phyloP scores from a whole-genome alignment of 768 basidiomycete species.

The Mycena crocata region DNA sequence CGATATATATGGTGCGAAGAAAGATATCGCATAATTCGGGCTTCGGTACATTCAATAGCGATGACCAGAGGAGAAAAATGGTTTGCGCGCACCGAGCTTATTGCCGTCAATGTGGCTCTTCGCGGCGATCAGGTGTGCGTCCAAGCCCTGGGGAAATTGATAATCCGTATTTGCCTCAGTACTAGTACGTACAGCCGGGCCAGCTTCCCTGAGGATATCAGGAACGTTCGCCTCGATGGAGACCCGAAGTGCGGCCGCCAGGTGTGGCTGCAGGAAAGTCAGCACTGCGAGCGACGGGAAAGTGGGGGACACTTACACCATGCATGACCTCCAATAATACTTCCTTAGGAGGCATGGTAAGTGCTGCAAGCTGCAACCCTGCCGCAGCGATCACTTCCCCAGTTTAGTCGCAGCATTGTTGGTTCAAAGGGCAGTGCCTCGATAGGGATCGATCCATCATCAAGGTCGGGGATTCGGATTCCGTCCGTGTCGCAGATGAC shows the following conservation, averaged over 20 bases:
- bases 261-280: constrained; percentile 11
- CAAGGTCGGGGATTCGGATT: constrained; percentile 37
- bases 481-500: constrained; percentile 25
- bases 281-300: constrained; percentile 22
- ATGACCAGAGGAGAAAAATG: constrained; percentile 1
- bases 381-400: constrained; percentile 44
- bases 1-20: constrained; percentile 46
- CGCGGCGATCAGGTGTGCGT: constrained; percentile 46
- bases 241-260: constrained; percentile 40
- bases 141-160: constrained; percentile 39
- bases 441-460: constrained; percentile 35
- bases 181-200: constrained; percentile 42
- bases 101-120: constrained; percentile 38
- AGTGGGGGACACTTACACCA: constrained; percentile 35
- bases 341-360: constrained; percentile 15
- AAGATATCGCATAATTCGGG: constrained; percentile 45
- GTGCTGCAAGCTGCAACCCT: constrained; percentile 43
- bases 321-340: constrained; percentile 28
- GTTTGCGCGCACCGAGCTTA: constrained; percentile 45
- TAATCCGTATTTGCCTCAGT: background rate
- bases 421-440: constrained; percentile 40
- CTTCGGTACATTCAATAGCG: constrained; percentile 34
- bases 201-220: constrained; percentile 51
- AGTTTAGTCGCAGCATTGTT: constrained; percentile 39
- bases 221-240: constrained; percentile 46